Evolutionary conservation across 2,329 filamentous ascomycete species (phyloP).

Genomic region (Elsinoe arachidis): DNA sequence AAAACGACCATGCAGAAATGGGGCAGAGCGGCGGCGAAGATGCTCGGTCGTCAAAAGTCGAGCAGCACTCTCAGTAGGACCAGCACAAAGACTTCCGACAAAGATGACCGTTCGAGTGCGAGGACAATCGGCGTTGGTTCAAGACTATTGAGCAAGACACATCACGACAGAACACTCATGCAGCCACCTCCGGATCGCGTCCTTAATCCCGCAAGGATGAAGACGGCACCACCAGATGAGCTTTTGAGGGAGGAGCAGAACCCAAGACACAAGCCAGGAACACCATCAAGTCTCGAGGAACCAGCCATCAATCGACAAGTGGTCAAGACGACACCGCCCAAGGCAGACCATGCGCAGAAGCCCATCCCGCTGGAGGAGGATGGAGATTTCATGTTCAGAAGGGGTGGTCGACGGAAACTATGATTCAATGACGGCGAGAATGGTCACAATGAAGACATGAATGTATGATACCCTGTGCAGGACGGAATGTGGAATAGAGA

Average conservation of each 20-base stretch:
- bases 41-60: not conserved
- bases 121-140: not conserved
- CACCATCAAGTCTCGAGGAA: not conserved
- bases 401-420: not conserved
- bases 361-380: not conserved
- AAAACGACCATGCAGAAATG: not conserved
- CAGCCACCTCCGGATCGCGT: not conserved
- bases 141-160: not conserved
- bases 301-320: not conserved
- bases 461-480: constrained; percentile 9
- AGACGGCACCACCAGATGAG: constrained; percentile 2
- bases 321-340: not conserved
- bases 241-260: not conserved
- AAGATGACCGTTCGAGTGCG: not conserved
- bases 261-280: not conserved
- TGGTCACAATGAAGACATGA: not conserved
- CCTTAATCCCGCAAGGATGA: not conserved
- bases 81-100: not conserved
- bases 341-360: not conserved
- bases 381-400: not conserved
- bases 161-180: not conserved
- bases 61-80: not conserved
- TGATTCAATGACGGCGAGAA: not conserved
- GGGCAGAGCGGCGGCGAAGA: not conserved
- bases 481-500: not conserved